Evolutionary conservation across 2,329 filamentous ascomycete species (phyloP).

Genomic region (Anthostomella pinea): DNA sequence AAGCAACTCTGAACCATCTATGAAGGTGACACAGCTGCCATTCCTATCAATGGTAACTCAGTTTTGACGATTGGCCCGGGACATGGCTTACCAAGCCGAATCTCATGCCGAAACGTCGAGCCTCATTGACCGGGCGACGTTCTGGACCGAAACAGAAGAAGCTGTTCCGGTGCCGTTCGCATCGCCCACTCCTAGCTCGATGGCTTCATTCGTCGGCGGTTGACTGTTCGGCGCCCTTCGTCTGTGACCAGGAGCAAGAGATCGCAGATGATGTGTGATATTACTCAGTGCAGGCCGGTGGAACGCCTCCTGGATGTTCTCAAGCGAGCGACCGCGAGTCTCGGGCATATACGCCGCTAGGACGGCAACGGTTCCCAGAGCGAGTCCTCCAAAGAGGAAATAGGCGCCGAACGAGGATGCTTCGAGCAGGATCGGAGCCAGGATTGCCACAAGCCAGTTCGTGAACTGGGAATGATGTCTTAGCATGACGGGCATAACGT

Average conservation of each 20-base stretch:
- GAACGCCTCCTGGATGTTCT: slow-evolving; percentile 48
- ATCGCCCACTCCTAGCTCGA: too few relatives aligned
- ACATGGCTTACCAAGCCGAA: too few relatives aligned
- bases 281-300: slow-evolving; percentile 24
- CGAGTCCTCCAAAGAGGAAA: slow-evolving; percentile 43
- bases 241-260: slow-evolving; percentile 2
- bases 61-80: too few relatives aligned
- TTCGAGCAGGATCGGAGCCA: slow-evolving; percentile 41
- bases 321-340: slow-evolving; percentile 46
- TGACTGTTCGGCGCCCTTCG: slow-evolving; percentile 8
- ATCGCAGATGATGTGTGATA: slow-evolving; percentile 8
- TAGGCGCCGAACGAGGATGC: slow-evolving; percentile 41
- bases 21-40: too few relatives aligned
- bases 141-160: too few relatives aligned
- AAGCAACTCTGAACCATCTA: too few relatives aligned
- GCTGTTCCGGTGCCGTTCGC: too few relatives aligned
- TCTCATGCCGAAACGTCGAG: too few relatives aligned
- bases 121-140: too few relatives aligned
- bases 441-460: slow-evolving; percentile 40
- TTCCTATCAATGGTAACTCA: too few relatives aligned
- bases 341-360: slow-evolving; percentile 47
- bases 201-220: too few relatives aligned
- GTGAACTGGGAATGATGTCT: slow-evolving; percentile 18
- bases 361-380: slow-evolving; percentile 37
- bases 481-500: background rate